Conservation (phyloP, 2,329 filamentous ascomycete species). For the Zasmidium angulare region DNA sequence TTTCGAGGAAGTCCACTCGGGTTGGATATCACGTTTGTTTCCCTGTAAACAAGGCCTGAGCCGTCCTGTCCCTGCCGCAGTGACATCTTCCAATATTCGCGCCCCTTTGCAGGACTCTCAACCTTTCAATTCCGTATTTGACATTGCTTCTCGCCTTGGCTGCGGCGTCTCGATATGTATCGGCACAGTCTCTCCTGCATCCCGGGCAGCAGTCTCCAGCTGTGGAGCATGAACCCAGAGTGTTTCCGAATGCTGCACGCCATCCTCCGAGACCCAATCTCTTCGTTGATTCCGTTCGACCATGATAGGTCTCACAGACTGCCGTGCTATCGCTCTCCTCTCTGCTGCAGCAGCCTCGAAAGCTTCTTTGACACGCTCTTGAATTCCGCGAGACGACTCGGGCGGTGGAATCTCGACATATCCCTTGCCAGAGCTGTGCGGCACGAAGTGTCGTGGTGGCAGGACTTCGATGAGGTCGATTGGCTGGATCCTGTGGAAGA, state of each 20-base stretch:
- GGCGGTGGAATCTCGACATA: background rate
- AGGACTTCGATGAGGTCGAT: slow-evolving; percentile 55
- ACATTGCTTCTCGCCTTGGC: too few species aligned
- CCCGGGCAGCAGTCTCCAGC: background rate
- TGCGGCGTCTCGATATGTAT: background rate
- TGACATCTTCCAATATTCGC: too few species aligned
- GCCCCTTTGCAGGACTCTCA: too few species aligned
- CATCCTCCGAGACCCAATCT: background rate
- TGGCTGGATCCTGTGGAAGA: slow-evolving; percentile 53
- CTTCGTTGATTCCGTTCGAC: too few species aligned
- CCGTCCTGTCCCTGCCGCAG: too few species aligned
- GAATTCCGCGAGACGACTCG: background rate
- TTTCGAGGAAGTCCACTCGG: too few species aligned
- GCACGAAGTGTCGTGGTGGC: slow-evolving; percentile 53
- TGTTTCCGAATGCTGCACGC: background rate
- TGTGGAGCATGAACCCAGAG: background rate
- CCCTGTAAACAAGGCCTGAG: too few species aligned
- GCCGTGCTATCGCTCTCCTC: background rate
- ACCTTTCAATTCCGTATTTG: too few species aligned
- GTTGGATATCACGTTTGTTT: too few species aligned
- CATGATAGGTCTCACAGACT: too few species aligned
- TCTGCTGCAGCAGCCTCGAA: background rate
- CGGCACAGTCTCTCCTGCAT: background rate
- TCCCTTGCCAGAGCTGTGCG: background rate
- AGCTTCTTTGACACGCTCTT: background rate